Conservation (phyloP, 768 basidiomycete species). For the Hygrophoropsis aurantiaca region DNA sequence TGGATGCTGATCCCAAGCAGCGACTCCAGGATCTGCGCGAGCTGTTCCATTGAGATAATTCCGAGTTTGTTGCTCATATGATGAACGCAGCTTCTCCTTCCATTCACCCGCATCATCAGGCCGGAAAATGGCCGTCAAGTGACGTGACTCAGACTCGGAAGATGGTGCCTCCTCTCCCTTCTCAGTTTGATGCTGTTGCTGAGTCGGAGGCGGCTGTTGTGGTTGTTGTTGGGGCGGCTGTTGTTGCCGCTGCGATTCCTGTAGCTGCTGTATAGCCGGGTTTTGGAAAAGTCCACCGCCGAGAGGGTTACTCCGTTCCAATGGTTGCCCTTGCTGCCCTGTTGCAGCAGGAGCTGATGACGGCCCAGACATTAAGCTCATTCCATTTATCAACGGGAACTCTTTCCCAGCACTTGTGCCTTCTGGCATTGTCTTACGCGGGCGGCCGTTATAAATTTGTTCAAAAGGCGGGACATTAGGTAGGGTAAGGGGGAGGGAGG, state of each 20-base stretch:
- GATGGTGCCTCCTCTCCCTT: constrained; percentile 16
- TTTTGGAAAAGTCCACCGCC: constrained; percentile 42
- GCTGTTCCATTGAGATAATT: constrained; percentile 29
- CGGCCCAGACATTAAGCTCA: constrained; percentile 52
- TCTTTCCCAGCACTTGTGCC: constrained; percentile 53
- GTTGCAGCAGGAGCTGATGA: constrained; percentile 48
- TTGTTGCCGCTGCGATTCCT: constrained; percentile 20
- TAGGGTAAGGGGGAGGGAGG: constrained; percentile 61
- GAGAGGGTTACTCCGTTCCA: constrained; percentile 54
- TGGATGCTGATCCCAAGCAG: constrained; percentile 51
- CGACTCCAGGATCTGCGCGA: constrained; percentile 24
- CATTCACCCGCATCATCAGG: constrained; percentile 86
- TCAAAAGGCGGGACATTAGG: constrained; percentile 78
- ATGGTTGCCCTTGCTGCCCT: constrained; percentile 41
- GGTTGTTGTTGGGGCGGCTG: constrained; percentile 21
- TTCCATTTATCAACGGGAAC: constrained; percentile 62
- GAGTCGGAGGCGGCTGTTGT: constrained; percentile 26
- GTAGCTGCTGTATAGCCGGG: constrained; percentile 35
- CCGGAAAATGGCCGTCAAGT: constrained; percentile 77
- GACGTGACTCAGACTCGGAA: constrained; percentile 19
- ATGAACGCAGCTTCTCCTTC: constrained; percentile 72
- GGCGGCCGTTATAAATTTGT: constrained; percentile 75
- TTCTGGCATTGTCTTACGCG: constrained; percentile 79
- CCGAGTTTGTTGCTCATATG: constrained; percentile 47
- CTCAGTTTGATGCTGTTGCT: constrained; percentile 41